Base-by-base conservation (phyloP, 2,329 filamentous ascomycete genomes). In the Setomelanomma holmii region DNA sequence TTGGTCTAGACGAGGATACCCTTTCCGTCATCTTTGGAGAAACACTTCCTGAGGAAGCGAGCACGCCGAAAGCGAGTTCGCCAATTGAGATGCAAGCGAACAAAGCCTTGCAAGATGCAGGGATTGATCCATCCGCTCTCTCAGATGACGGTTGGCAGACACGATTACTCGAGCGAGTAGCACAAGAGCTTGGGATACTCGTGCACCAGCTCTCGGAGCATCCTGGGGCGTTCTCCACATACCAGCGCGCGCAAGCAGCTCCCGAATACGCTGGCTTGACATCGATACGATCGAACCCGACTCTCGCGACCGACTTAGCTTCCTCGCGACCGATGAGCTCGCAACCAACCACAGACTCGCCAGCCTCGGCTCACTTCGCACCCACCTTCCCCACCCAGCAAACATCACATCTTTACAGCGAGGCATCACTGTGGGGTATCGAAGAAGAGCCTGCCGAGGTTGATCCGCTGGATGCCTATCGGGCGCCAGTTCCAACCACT, bases 21-120 rank as follows among this genome's bases (percentile, higher is more conserved):
- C 82, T 99, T 7, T 90, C 90, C 0, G 87, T 97, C 43, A 87
- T 99, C 7, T 88, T 98, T 49, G 95, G 95, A 11, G 92, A 97
- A 71, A 79, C 85, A 2, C 76, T 96, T 20, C 86, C 87, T 2
- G 69, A 76, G 35, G 77, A 78, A 40, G 68, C 64, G 10, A 49
- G 49, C 23, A 56, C 60, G 6, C 50, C 60, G 8, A 58, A 60
- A 12, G 27, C 53, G 19, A 56, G 68, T 34, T 63, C 66, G 23
- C 61, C 66, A 17, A 65, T 43, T 22, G 35, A 57, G 20, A 50
- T 55, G 42, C 55, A 61, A 2, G 50, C 64, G 17, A 57, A 69
- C 8, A 53, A 57, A 33, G 52, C 58, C 6, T 42, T 68, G 4
- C 58, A 61, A 47, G 52, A 63, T 17, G 54, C 69, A 17, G 61